phyloP scores from a whole-genome alignment of 306 rosid genomes.

The Astragalus glycyphyllos region DNA sequence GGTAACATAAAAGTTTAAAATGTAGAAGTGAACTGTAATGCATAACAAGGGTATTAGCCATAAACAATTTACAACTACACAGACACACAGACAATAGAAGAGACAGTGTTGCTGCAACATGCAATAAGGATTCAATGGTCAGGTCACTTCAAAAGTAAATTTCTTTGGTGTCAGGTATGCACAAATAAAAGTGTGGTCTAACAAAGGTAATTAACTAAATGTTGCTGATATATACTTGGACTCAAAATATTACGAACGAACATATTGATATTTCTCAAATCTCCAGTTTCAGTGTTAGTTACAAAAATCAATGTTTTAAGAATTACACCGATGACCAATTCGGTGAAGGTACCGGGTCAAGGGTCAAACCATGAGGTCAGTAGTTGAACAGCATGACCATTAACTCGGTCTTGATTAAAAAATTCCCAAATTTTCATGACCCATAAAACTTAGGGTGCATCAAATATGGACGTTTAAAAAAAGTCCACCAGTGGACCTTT shows the following conservation, averaged over 20 bases:
- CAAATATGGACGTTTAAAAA: too few species aligned
- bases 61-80: neutral
- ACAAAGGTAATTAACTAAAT: conserved; percentile 9
- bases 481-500: too few species aligned
- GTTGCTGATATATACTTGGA: neutral
- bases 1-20: conserved; percentile 41
- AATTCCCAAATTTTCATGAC: too few species aligned
- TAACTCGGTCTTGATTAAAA: neutral
- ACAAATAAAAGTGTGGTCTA: neutral
- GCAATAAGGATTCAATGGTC: conserved; percentile 2
- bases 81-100: conserved; percentile 31
- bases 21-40: neutral
- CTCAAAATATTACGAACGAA: conserved; percentile 26
- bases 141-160: conserved; percentile 6
- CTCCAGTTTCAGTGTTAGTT: neutral
- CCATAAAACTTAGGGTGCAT: too few species aligned
- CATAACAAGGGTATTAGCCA: conserved; percentile 5
- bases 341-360: too few species aligned
- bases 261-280: conserved; percentile 11
- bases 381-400: neutral
- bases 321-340: too few species aligned
- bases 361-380: too few species aligned
- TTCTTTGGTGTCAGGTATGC: neutral
- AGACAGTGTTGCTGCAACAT: conserved; percentile 31
- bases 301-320: neutral